Evolutionary conservation across 345 rosid genomes (phyloP), one percentile per base, ranked within the genome.

Genomic region (Rhodomyrtus tomentosa): DNA sequence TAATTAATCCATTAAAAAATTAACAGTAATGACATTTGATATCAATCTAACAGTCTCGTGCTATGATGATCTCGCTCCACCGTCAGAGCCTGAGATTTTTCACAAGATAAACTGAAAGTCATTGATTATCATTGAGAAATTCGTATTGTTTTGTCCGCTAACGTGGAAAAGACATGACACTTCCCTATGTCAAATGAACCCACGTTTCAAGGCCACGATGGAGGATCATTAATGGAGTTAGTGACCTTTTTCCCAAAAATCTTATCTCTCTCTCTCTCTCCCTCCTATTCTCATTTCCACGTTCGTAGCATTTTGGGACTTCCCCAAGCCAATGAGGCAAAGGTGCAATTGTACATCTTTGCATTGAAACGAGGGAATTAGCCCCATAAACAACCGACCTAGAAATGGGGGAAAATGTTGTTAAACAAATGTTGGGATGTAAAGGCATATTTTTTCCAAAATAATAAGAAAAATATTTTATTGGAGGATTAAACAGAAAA

Each of bases 271-370:
- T 32, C 74, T 62, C 74, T 29, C 24, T 53, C 55, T 51, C 54
- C 5, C 54, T 52, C 55, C 20, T 7, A 8, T 9, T 8, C 22
- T 49, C 13, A 45, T 49, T 80, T 49, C 86, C 38, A 86, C 82
- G 81, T 85, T 81, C 89, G 86, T 76, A 68, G 55, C 81, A 54
- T 84, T 52, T 84, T 84, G 21, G 53, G 53, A 27, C 55, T 81
- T 81, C 84, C 87, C 84, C 87, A 68, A 72, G 29, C 84, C 83
- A 84, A 74, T 62, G 11, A 72, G 42, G 20, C 4, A 83, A 16
- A 59, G 48, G 81, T 59, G 84, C 85, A 36, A n/a, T 50, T 55
- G 25, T 56, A 79, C 81, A 74, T 50, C 24, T 8, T 8, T 0
- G 4, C 80, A 83, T 25, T 48, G 55, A 48, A 36, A 68, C 13